These are phyloP conservation scores for Conticribra weissflogii DNA, from an alignment of 108 stramenopile genomes.

Conservation along the genomic window DNA sequence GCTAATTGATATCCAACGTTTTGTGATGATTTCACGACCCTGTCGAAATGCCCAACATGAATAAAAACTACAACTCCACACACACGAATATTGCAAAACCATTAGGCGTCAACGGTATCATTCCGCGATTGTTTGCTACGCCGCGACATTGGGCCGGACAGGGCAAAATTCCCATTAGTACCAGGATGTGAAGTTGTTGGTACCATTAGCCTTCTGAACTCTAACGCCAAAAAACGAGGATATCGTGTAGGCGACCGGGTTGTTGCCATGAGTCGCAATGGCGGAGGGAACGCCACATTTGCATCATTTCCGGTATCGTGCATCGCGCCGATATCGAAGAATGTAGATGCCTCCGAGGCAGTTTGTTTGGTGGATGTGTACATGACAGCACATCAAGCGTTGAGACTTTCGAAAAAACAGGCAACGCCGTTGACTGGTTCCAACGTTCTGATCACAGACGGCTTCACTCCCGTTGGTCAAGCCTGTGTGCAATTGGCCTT, in stretches of 20 bases:
- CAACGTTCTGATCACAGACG: conserved; percentile 66
- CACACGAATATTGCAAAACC: too few species aligned
- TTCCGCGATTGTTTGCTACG: conserved; percentile 62
- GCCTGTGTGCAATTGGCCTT: conserved; percentile 59
- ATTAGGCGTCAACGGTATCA: conserved; percentile 74
- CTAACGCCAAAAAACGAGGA: conserved; percentile 14
- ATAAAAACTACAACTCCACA: too few species aligned
- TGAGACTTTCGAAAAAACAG: conserved; percentile 51
- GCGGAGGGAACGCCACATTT: conserved; percentile 69
- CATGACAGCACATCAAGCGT: conserved; percentile 68
- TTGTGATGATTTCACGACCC: background rate
- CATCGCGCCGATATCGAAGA: conserved; percentile 49
- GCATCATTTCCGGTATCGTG: conserved; percentile 30
- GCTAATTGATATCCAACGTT: background rate
- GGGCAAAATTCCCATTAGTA: conserved; percentile 47
- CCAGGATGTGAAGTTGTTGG: conserved; percentile 72
- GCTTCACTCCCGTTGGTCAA: conserved; percentile 51
- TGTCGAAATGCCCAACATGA: too few species aligned
- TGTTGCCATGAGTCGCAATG: conserved; percentile 45
- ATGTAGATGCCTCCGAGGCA: conserved; percentile 45
- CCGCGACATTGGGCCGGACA: conserved; percentile 43
- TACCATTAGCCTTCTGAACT: conserved; percentile 41
- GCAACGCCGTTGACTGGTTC: conserved; percentile 50
- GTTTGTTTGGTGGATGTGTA: conserved; percentile 68
- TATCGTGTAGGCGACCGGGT: conserved; percentile 60